phyloP scores from a whole-genome alignment of 371 early-diverging fungal species.

The Mucor mucedo region DNA sequence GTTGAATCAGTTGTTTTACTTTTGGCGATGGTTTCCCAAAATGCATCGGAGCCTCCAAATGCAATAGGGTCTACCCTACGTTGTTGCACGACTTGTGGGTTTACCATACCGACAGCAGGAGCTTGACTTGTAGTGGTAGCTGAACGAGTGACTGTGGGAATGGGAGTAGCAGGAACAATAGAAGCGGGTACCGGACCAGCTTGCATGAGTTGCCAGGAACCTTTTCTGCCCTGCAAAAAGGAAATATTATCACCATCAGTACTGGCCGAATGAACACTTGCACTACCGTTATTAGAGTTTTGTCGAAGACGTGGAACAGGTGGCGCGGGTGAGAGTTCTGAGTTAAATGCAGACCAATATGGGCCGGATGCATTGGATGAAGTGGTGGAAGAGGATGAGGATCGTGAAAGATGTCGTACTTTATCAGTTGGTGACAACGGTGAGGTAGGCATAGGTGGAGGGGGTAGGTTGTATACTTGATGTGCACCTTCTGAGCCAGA shows the following conservation, averaged over 20 bases:
- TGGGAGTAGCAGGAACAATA: conserved; percentile 20
- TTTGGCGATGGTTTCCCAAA: conserved; percentile 52
- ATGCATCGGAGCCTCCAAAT: conserved; percentile 53
- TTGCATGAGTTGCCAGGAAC: conserved; percentile 29
- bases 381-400: conserved; percentile 26
- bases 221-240: conserved; percentile 20
- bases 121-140: conserved; percentile 20
- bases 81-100: conserved; percentile 38
- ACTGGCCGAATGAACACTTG: conserved; percentile 26
- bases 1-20: conserved; percentile 40
- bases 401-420: conserved; percentile 22
- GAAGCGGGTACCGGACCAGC: conserved; percentile 6
- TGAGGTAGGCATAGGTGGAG: conserved; percentile 19
- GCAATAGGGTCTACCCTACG: conserved; percentile 47
- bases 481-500: conserved; percentile 11
- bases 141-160: conserved; percentile 7
- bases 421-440: conserved; percentile 6
- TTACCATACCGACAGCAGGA: conserved; percentile 15
- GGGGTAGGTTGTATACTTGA: conserved; percentile 9
- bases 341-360: conserved; percentile 9
- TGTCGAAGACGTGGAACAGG: conserved; percentile 28
- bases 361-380: conserved; percentile 19
- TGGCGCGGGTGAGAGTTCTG: conserved; percentile 22
- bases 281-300: conserved; percentile 26
- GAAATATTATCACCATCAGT: conserved; percentile 21